Evolutionary conservation across 1,139 yeast species (phyloP).

Genomic region (Komagataea norvegica): DNA sequence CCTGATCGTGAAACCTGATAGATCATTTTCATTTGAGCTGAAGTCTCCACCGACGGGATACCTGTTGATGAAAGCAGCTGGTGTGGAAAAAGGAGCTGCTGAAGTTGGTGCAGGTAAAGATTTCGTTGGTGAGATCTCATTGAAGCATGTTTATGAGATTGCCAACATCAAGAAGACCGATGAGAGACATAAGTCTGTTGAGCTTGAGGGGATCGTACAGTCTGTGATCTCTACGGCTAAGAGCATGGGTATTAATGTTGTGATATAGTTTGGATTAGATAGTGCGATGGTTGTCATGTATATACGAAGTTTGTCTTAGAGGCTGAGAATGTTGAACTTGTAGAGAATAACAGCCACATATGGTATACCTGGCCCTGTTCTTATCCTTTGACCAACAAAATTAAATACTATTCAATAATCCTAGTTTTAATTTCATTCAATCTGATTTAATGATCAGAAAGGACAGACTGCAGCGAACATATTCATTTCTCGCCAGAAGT

Average conservation of each 20-base stretch:
- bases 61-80: constrained; percentile 79
- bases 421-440: no score
- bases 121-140: constrained; percentile 65
- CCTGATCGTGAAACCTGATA: constrained; percentile 84
- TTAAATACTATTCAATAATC: no score
- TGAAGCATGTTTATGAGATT: constrained; percentile 90
- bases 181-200: constrained; percentile 66
- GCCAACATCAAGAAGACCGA: constrained; percentile 92
- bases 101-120: constrained; percentile 47
- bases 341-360: no score
- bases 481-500: no score
- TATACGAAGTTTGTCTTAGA: no score
- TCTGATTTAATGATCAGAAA: no score
- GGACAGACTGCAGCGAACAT: no score
- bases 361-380: no score
- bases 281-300: neutral
- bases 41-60: constrained; percentile 93
- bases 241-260: constrained; percentile 81
- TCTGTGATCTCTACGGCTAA: constrained; percentile 83
- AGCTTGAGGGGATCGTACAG: constrained; percentile 73
- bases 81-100: constrained; percentile 73
- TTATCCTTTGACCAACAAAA: no score
- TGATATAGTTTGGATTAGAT: constrained; percentile 50
- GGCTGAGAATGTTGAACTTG: no score
- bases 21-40: constrained; percentile 80